Evolutionary conservation across 2,329 filamentous ascomycete species (phyloP).

Genomic region (Chalara sp.): DNA sequence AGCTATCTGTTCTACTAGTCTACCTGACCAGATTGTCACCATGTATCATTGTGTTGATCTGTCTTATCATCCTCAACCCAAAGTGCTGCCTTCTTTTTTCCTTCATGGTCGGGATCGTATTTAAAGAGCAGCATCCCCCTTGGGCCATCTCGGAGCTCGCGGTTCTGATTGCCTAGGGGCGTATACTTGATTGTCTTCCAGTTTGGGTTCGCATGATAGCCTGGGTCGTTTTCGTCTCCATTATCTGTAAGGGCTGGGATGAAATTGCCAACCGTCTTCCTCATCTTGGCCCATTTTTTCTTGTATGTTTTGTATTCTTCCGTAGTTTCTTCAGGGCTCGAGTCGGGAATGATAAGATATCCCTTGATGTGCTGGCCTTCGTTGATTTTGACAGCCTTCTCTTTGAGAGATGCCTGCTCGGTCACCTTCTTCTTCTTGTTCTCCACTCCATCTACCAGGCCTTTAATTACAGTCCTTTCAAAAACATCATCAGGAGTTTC

Average conservation of each 20-base stretch:
- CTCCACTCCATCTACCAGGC: background rate
- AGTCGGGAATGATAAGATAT: background rate
- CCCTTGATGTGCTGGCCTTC: background rate
- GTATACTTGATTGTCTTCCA: background rate
- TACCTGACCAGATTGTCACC: background rate
- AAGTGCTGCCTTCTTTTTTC: background rate
- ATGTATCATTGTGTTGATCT: background rate
- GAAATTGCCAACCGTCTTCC: background rate
- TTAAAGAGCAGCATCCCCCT: background rate
- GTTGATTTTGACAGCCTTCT: background rate
- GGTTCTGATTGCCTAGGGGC: background rate
- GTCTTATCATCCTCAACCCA: background rate
- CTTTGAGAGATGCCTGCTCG: background rate
- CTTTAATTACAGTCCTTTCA: background rate
- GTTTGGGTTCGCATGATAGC: background rate
- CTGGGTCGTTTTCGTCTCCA: background rate
- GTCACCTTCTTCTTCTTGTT: background rate
- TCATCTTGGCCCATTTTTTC: background rate
- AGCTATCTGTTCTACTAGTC: too few relatives aligned
- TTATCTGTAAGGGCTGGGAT: background rate
- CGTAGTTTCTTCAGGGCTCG: background rate
- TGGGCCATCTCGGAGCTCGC: background rate
- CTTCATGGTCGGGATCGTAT: background rate
- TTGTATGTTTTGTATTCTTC: background rate
- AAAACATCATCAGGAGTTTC: background rate